Conservation (phyloP, 345 rosid species). For the Populus simonii region DNA sequence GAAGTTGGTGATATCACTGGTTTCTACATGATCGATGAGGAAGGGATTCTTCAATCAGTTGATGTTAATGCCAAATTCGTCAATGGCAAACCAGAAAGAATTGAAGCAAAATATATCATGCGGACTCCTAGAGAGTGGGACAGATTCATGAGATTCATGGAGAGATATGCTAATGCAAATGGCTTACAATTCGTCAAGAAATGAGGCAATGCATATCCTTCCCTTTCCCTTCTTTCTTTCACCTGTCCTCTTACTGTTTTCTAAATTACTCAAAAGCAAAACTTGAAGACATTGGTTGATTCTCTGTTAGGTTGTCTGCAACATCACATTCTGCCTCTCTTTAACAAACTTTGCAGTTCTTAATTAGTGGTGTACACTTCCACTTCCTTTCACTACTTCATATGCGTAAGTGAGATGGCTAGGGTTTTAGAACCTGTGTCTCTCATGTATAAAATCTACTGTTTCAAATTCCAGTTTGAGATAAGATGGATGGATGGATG, state of each 20-base stretch:
- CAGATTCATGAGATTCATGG: slow-evolving; percentile 97
- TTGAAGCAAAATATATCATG: slow-evolving; percentile 88
- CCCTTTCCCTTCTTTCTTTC: slow-evolving; percentile 13
- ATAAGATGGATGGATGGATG: not conserved
- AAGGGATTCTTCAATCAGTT: slow-evolving; percentile 85
- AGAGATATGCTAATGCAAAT: slow-evolving; percentile 77
- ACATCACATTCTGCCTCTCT: slow-evolving; percentile 5
- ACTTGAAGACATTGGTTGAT: slow-evolving; percentile 8
- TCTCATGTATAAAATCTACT: not conserved
- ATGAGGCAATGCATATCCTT: slow-evolving; percentile 38
- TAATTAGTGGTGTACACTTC: not conserved
- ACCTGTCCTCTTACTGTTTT: slow-evolving; percentile 6
- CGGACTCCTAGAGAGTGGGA: slow-evolving; percentile 83
- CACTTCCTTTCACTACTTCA: slow-evolving; percentile 8
- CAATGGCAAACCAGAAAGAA: slow-evolving; percentile 78
- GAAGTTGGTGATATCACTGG: slow-evolving; percentile 96
- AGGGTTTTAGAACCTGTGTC: not conserved
- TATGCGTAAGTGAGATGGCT: slow-evolving; percentile 6
- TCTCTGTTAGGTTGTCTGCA: not conserved
- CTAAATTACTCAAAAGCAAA: slow-evolving; percentile 9
- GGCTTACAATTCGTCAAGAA: slow-evolving; percentile 83
- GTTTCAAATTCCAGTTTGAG: not conserved
- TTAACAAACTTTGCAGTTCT: slow-evolving; percentile 24
- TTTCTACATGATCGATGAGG: slow-evolving; percentile 93
- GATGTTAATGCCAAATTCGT: slow-evolving; percentile 92